These are phyloP conservation scores for Trametes cubensis DNA, from an alignment of 768 basidiomycete genomes.

Conservation along the genomic window DNA sequence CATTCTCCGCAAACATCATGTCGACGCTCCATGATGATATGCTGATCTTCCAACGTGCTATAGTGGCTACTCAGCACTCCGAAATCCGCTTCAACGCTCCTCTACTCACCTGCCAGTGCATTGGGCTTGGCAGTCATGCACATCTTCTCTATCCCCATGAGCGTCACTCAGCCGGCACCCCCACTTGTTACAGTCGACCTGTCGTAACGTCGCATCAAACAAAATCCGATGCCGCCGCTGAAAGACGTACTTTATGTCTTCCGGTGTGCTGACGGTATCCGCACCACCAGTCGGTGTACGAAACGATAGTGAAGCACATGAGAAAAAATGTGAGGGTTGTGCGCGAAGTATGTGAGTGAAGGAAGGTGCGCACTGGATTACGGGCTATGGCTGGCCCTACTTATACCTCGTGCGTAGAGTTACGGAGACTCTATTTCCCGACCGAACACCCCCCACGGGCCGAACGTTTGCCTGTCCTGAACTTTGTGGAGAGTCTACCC, in stretches of 20 bases:
- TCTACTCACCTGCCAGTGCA: slow-evolving; percentile 8
- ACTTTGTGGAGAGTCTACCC: no score
- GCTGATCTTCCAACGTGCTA: slow-evolving; percentile 17
- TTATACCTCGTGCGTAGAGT: not conserved
- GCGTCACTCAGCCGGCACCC: slow-evolving; percentile 17
- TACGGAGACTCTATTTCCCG: no score
- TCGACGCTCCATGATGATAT: slow-evolving; percentile 16
- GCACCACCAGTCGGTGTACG: slow-evolving; percentile 19
- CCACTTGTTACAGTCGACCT: slow-evolving; percentile 15
- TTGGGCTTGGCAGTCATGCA: slow-evolving; percentile 13
- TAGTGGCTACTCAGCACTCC: not conserved
- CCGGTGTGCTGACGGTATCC: slow-evolving; percentile 14
- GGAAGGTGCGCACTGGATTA: no score
- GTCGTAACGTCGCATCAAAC: no score
- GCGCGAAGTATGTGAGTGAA: not conserved
- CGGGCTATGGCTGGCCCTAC: not conserved
- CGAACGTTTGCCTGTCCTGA: no score
- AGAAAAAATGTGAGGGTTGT: not conserved
- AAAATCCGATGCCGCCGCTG: not conserved
- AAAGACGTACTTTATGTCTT: slow-evolving; percentile 6
- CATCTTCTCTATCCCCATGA: not conserved
- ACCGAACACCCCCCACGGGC: no score
- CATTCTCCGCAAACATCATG: slow-evolving; percentile 5
- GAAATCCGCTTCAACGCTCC: no score
- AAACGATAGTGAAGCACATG: slow-evolving; percentile 19